Evolutionary conservation across 495 filamentous ascomycete species (phyloP), one percentile per base, ranked within the genome.

Genomic region (Chaetomium fimeti): DNA sequence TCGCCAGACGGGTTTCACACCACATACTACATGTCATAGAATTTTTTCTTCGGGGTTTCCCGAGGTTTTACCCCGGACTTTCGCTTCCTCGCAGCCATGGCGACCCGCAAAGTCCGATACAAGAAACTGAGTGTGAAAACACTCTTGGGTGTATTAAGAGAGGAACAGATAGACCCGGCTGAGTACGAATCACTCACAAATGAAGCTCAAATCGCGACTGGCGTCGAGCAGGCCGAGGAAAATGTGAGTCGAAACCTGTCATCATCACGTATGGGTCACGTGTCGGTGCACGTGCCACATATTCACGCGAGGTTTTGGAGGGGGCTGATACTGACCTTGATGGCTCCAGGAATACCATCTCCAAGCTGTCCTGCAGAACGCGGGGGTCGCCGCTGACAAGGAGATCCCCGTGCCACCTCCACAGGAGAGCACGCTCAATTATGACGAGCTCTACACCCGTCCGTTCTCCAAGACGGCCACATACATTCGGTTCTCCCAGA

Each of bases 401-500:
- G 92, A 93, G 80, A 86, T 98, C 70, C 94, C 94, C 40, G 95
- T 94, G 38, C 94, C 93, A 54, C 84, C 84, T 69, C 83, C 85
- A 16, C 85, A 93, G 70, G 87, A 92, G 75, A 91, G 88, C 71
- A 83, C 82, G 59, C 83, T 91, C 68, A 83, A 87, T 74, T 98
- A 97, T 89, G 91, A 93, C 70, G 82, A 88, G 65, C 84, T 97
- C 58, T 98, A 98, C 74, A 85, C 90, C 38, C 85, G 83, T 56
- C 76, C 79, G 51, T 96, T 92, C 78, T 83, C 85, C 71, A 87
- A 94, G 71, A 91, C 95, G 36, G 86, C 89, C 65, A 92, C 92
- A 58, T 98, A 97, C 77, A 97, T 98, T 71, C 91, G 94, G 73
- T 98, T 96, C 80, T 97, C 93, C 62, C 92, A 93, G 63, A 98